phyloP scores from a whole-genome alignment of 2,329 filamentous ascomycete species.

The Paradendryphiella salina region DNA sequence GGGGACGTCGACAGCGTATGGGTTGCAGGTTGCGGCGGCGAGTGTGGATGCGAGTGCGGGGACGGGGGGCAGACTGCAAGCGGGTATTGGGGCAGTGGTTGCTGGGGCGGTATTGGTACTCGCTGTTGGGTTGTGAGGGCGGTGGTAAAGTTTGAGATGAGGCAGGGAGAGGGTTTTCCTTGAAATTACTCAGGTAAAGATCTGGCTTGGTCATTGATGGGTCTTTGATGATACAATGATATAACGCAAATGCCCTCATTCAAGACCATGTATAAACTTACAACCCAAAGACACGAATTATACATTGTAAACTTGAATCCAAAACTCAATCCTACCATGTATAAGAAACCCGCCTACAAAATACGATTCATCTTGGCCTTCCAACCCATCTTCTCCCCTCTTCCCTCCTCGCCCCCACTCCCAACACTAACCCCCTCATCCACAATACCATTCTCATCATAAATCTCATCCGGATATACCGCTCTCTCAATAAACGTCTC shows the following conservation, averaged over 20 bases:
- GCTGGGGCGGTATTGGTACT: slow-evolving; percentile 31
- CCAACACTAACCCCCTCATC: slow-evolving; percentile 37
- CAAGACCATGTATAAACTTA: not conserved
- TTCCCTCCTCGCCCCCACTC: slow-evolving; percentile 24
- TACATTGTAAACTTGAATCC: no score
- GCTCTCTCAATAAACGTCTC: slow-evolving; percentile 54
- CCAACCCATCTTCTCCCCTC: slow-evolving; percentile 40
- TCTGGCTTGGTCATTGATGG: no score
- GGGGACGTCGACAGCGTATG: slow-evolving; percentile 34
- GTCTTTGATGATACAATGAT: no score
- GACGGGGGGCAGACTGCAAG: slow-evolving; percentile 8
- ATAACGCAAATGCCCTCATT: not conserved
- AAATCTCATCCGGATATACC: slow-evolving; percentile 47
- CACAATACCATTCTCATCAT: slow-evolving; percentile 35
- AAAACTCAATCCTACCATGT: not conserved
- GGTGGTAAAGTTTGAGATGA: not conserved
- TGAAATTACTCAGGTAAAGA: no score
- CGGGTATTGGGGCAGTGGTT: slow-evolving; percentile 23
- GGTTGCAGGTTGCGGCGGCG: slow-evolving; percentile 41
- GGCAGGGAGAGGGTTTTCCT: no score
- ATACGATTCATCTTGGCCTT: slow-evolving; percentile 41
- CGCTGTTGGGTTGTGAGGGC: slow-evolving; percentile 27
- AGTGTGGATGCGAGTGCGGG: slow-evolving; percentile 8
- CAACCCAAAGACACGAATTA: not conserved
- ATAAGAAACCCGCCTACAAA: slow-evolving; percentile 30